Evolutionary conservation across 2,329 filamentous ascomycete species (phyloP), one percentile per base, ranked within the genome.

Genomic region (Aspergillus vadensis): DNA sequence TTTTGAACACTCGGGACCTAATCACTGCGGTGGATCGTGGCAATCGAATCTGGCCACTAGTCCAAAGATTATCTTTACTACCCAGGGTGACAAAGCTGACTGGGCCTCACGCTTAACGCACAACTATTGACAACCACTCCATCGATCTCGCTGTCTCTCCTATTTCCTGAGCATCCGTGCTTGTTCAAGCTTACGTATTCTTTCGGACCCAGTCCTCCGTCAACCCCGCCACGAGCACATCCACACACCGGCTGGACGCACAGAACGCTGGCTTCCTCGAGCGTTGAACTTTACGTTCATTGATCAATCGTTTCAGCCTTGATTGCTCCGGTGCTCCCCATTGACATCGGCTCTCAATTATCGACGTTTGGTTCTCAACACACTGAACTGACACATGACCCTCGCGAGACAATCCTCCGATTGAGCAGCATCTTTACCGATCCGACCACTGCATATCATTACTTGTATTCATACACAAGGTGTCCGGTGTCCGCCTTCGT

Each of bases 341-440:
- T 49, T 17, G 23, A 15, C 25, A 25, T 3, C 25, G n/a, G 47
- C 27, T 7, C 27, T 32, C 25, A 12, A 17, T 10, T 10, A 12
- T 50, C n/a, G 15, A 10, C 25, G 17, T 30, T 50, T 50, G 25
- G n/a, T 5, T 10, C 9, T 17, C 25, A 17, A n/a, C n/a, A 30
- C 30, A 47, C 53, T 43, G 57, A 51, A 64, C 39, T 47, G 39
- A 62, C 65, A 64, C 62, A 72, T 72, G 70, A 60, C 70, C 64
- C 48, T 63, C 59, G 60, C 63, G 51, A 67, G 63, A 55, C 62
- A 60, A 62, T 54, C 48, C 58, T 61, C 39, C 59, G 55, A 64
- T 54, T 67, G 63, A 70, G 55, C 64, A 63, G 56, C 60, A 64
- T 58, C 61, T 57, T 60, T 55, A 63, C 51, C 55, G 54, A 55